Evolutionary conservation across 768 basidiomycete genomes (phyloP), one percentile per base, ranked within the genome.

Genomic region (Leucosporidium yakuticum): DNA sequence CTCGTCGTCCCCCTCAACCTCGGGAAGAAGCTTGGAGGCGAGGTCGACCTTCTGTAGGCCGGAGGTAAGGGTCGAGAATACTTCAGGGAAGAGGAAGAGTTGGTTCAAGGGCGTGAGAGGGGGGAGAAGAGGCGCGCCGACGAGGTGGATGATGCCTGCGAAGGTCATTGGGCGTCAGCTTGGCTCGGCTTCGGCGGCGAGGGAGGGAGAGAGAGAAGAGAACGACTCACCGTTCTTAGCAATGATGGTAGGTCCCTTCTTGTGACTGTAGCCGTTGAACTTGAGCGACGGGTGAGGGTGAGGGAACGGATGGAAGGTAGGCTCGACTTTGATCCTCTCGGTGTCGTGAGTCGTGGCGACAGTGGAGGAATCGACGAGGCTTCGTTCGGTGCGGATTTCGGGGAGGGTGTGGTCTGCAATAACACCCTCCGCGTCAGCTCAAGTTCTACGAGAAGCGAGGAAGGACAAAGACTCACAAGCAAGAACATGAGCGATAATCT

Each of bases 231-330:
- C 80, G 69, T 81, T 81, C 71, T 75, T 74, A 49, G 80, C 79
- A 60, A 78, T 76, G 67, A 76, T 75, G 61, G 78, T 76, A 32
- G 76, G 61, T 4, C 76, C 76, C 8, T 69, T 58, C 51, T 70
- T 70, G 47, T 73, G 68, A 48, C 78, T 69, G 75, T 79, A 80
- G 64, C 75, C 77, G 75, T 81, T 81, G 73, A 81, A 72, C 63
- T 75, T 76, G 67, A 81, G 66, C 12, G 62, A 60, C 20, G 71
- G 68, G 65, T 70, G 64, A 19, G 67, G 64, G 65, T 55, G 34
- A 4, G 65, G 68, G 55, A 54, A 29, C 36, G 19, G 25, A 6
- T 34, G 36, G 27, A 68, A n/a, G 19, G 36, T 31, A 12, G 67
- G 62, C 23, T 54, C 27, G 32, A 72, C 69, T 6, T 51, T 36